phyloP scores from a whole-genome alignment of 176 grass and related monocot genomes.

The Puya raimondii region DNA sequence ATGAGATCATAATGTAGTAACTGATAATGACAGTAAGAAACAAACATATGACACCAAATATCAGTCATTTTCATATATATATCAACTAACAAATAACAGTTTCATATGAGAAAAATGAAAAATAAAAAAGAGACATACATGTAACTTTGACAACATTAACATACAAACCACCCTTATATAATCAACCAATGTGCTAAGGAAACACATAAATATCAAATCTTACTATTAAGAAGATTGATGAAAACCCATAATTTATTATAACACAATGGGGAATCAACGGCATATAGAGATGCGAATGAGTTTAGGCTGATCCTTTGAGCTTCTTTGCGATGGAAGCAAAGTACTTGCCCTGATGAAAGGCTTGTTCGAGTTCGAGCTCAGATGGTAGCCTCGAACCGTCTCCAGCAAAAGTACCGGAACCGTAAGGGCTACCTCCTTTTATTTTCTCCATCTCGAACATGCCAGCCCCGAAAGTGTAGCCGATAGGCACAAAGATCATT shows the following conservation, averaged over 20 bases:
- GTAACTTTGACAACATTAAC: conserved; percentile 6
- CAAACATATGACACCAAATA: not conserved
- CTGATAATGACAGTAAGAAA: not conserved
- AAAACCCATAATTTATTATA: conserved; percentile 9
- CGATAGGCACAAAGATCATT: conserved; percentile 70
- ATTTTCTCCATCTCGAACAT: conserved; percentile 89
- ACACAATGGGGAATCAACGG: not conserved
- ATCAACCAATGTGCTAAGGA: conserved; percentile 11
- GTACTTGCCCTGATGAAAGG: conserved; percentile 86
- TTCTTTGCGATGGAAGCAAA: conserved; percentile 74
- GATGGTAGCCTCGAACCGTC: conserved; percentile 65
- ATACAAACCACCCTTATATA: conserved; percentile 5
- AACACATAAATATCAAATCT: conserved; percentile 7
- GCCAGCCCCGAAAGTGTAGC: conserved; percentile 82
- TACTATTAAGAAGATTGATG: not conserved
- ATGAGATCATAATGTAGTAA: not conserved
- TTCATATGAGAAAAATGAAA: no score
- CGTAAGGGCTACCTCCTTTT: conserved; percentile 82
- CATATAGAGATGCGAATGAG: conserved; percentile 18
- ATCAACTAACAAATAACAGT: no score
- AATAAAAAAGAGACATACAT: no score
- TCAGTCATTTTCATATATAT: conserved; percentile 3
- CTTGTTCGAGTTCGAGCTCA: conserved; percentile 79
- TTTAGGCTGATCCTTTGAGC: conserved; percentile 44
- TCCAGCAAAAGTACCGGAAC: conserved; percentile 62